Conservation (phyloP, 345 rosid species). For the Moricandia moricandioides region DNA sequence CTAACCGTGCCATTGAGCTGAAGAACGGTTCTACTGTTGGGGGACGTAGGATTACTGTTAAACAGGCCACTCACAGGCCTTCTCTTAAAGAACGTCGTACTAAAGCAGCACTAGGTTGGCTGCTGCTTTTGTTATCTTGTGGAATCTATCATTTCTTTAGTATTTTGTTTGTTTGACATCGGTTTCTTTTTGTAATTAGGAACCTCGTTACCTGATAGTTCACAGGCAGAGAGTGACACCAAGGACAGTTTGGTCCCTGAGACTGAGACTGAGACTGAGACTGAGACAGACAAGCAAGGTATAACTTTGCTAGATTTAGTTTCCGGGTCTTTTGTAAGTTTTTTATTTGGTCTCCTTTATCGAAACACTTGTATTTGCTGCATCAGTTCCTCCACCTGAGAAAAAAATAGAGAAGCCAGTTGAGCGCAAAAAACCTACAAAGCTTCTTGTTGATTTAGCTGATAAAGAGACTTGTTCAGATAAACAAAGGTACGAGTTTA, state of each 20-base stretch:
- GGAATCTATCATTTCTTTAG: background rate
- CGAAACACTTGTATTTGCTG: slow-evolving; percentile 1
- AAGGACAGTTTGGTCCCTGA: slow-evolving; percentile 31
- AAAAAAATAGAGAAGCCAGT: slow-evolving; percentile 45
- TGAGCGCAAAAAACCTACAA: slow-evolving; percentile 49
- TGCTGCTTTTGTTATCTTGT: background rate
- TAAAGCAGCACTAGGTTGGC: slow-evolving; percentile 56
- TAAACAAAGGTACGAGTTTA: slow-evolving; percentile 71
- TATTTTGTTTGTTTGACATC: background rate
- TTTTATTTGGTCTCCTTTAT: slow-evolving; percentile 11
- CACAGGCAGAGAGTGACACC: slow-evolving; percentile 29
- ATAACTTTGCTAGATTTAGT: slow-evolving; percentile 37
- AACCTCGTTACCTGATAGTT: slow-evolving; percentile 39
- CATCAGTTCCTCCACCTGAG: slow-evolving; percentile 33
- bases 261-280: background rate
- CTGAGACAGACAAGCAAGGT: slow-evolving; percentile 36
- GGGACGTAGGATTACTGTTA: slow-evolving; percentile 74
- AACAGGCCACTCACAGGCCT: slow-evolving; percentile 80
- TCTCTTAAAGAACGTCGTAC: slow-evolving; percentile 68
- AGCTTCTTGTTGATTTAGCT: slow-evolving; percentile 44
- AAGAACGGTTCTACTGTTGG: slow-evolving; percentile 69
- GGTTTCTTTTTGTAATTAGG: slow-evolving; percentile 4
- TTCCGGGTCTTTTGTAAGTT: background rate
- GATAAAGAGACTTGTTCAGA: slow-evolving; percentile 75
- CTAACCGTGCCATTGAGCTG: slow-evolving; percentile 68